phyloP scores from a whole-genome alignment of 176 grass and related monocot species.

The Chloris gayana region DNA sequence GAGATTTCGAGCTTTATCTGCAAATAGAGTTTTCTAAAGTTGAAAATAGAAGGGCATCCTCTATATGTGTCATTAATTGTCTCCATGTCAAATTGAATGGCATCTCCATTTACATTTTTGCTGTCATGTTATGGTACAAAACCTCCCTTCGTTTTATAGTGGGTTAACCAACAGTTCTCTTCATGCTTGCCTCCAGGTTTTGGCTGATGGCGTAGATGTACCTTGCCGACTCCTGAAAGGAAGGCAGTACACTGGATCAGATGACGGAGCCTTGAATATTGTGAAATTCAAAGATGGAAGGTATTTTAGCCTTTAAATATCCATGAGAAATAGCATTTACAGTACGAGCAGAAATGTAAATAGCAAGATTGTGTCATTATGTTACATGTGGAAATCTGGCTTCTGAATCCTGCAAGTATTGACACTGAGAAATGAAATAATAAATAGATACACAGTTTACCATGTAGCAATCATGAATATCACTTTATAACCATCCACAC shows the following conservation, averaged over 20 bases:
- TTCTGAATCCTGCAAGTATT: slow-evolving; percentile 25
- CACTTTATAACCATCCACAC: slow-evolving; percentile 30
- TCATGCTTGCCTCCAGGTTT: slow-evolving; percentile 67
- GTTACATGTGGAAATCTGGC: slow-evolving; percentile 2
- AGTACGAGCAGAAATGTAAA: slow-evolving; percentile 11
- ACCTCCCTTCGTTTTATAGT: background rate
- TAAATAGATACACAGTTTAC: slow-evolving; percentile 15
- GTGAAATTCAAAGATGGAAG: slow-evolving; percentile 90
- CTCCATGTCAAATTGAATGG: slow-evolving; percentile 23
- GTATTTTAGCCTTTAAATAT: slow-evolving; percentile 50
- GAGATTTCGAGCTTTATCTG: background rate
- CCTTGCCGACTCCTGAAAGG: slow-evolving; percentile 94
- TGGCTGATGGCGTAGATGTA: slow-evolving; percentile 79
- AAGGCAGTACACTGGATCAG: slow-evolving; percentile 90
- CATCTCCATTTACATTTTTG: background rate
- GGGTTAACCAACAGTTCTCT: slow-evolving; percentile 23
- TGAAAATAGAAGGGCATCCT: slow-evolving; percentile 13
- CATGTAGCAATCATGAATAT: slow-evolving; percentile 28
- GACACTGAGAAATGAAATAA: background rate
- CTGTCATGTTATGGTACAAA: slow-evolving; percentile 11
- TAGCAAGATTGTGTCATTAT: slow-evolving; percentile 6
- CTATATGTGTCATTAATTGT: slow-evolving; percentile 25
- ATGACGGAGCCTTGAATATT: slow-evolving; percentile 90
- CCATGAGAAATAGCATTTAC: slow-evolving; percentile 26
- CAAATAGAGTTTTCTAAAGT: background rate